phyloP scores from a whole-genome alignment of 352 stramenopile genomes.

The Phytophthora uliginosa region DNA sequence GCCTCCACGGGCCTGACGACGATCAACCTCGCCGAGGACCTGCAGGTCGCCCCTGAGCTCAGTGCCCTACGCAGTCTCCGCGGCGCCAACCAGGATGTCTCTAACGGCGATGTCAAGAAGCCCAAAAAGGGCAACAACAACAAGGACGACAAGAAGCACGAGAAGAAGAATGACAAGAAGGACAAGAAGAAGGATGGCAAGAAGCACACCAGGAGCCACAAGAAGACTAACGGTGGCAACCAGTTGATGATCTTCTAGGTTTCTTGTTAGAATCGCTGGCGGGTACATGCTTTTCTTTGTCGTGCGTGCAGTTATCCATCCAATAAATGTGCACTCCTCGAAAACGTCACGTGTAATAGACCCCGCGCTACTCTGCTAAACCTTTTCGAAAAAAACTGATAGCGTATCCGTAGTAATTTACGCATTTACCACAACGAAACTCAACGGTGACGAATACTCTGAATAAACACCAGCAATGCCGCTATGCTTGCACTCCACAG shows the following conservation, averaged over 20 bases:
- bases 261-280: background rate
- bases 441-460: too few relatives aligned
- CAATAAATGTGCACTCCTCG: too few relatives aligned
- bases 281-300: too few relatives aligned
- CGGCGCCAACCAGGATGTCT: conserved; percentile 10
- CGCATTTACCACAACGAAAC: too few relatives aligned
- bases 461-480: too few relatives aligned
- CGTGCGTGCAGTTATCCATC: too few relatives aligned
- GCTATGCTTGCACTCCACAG: too few relatives aligned
- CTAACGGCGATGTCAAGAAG: conserved; percentile 8
- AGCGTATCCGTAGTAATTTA: too few relatives aligned
- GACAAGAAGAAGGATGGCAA: conserved; percentile 1
- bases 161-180: conserved; percentile 8
- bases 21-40: conserved; percentile 10
- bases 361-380: too few relatives aligned
- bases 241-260: background rate
- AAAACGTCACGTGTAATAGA: too few relatives aligned
- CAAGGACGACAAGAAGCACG: background rate
- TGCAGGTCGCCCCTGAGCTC: conserved; percentile 14
- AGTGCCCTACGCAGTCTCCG: conserved; percentile 7
- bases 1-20: conserved; percentile 7
- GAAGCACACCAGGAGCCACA: background rate
- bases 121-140: conserved; percentile 6
- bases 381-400: too few relatives aligned
- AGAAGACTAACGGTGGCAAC: background rate